Evolutionary conservation across 2,329 filamentous ascomycete species (phyloP).

Genomic region (Mariannaea elegans): DNA sequence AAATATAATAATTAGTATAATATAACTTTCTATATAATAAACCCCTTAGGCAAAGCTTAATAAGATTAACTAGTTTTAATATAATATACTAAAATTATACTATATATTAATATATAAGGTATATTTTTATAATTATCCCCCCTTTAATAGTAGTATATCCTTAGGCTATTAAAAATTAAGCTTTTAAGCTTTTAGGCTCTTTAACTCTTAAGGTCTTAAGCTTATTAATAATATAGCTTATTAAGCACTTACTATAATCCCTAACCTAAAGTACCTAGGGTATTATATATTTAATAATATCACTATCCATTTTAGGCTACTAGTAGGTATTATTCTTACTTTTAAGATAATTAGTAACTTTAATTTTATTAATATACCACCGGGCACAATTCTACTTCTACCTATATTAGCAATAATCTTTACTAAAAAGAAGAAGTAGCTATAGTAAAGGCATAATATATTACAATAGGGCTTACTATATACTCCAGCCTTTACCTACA

Average conservation of each 20-base stretch:
- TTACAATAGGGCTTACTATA: background rate
- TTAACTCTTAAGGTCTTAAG: constrained; percentile 2
- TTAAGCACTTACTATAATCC: background rate
- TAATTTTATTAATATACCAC: background rate
- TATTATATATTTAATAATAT: background rate
- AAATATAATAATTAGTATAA: no score
- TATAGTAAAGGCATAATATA: constrained; percentile 1
- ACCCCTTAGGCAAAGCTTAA: no score
- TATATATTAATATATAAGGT: no score
- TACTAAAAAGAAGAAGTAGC: background rate
- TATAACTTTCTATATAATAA: no score
- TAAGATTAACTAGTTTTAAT: no score
- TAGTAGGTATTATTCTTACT: background rate
- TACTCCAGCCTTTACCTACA: background rate
- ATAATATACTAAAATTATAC: no score
- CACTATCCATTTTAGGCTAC: background rate
- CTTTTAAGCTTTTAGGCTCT: no score
- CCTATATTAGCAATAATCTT: background rate
- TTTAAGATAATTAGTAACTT: background rate
- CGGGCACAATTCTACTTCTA: background rate
- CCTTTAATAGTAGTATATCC: no score
- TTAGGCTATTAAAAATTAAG: no score
- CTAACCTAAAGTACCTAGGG: background rate
- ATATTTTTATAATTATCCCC: no score
- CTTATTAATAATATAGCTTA: background rate